Evolutionary conservation across 495 filamentous ascomycete genomes (phyloP).

Genomic region (Aspergillus avenaceus): DNA sequence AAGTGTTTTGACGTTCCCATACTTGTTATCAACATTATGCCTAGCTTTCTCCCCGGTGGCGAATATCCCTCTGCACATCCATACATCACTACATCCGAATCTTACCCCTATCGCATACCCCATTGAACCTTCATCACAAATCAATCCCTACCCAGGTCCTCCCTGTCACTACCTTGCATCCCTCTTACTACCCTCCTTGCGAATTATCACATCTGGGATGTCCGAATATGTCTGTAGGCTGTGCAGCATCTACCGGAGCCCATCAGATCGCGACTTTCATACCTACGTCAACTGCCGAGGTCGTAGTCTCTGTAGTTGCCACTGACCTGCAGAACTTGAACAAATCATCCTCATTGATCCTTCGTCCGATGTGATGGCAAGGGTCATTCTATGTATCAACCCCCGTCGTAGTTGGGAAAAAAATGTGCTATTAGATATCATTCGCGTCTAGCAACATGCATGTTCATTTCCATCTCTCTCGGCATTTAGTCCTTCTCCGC

Average conservation of each 20-base stretch:
- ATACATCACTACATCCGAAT: no score
- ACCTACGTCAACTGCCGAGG: constrained; percentile 1
- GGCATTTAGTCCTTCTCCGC: constrained; percentile 85
- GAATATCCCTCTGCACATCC: no score
- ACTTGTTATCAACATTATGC: no score
- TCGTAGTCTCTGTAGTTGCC: constrained; percentile 10
- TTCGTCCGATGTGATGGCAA: not conserved
- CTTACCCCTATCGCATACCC: no score
- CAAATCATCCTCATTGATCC: not conserved
- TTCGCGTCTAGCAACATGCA: constrained; percentile 18
- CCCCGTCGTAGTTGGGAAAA: not conserved
- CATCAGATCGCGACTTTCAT: constrained; percentile 9
- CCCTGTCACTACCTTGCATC: no score
- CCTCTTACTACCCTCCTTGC: not conserved
- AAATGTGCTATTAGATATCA: constrained; percentile 16
- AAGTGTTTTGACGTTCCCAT: no score
- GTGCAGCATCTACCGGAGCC: constrained; percentile 6
- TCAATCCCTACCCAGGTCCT: no score
- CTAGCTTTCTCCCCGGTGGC: no score
- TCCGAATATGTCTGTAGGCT: not conserved
- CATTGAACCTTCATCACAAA: no score
- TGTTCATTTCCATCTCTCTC: constrained; percentile 1
- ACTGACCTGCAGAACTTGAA: constrained; percentile 6
- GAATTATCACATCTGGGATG: not conserved
- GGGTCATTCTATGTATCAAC: constrained; percentile 2